Evolutionary conservation across 345 rosid species (phyloP).

Genomic region (Sisymbrium altissimum): DNA sequence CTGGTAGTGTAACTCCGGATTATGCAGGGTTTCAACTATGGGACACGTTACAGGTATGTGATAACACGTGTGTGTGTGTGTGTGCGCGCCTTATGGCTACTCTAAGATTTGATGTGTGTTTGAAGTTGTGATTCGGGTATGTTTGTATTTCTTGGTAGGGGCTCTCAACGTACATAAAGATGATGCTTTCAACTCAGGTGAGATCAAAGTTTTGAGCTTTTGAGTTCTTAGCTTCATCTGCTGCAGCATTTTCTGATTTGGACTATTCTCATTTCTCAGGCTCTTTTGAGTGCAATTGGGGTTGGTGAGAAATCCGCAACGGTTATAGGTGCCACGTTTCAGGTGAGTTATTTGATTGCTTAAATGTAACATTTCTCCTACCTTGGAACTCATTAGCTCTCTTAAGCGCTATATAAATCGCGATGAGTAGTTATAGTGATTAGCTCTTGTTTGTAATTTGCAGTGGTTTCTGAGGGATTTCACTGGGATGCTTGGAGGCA

Average conservation of each 20-base stretch:
- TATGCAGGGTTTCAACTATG: constrained; percentile 83
- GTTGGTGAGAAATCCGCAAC: constrained; percentile 97
- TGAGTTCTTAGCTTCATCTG: neutral
- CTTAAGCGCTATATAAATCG: neutral
- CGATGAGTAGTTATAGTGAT: neutral
- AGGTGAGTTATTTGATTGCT: constrained; percentile 41
- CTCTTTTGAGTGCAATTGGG: constrained; percentile 90
- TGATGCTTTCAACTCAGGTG: constrained; percentile 97
- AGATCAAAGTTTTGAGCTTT: constrained; percentile 23
- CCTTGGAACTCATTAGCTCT: neutral
- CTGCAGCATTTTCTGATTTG: neutral
- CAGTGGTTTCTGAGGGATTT: constrained; percentile 97
- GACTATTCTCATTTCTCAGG: constrained; percentile 45
- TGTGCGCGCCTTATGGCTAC: neutral
- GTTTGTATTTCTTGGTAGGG: constrained; percentile 44
- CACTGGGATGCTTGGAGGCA: constrained; percentile 97
- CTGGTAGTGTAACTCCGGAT: constrained; percentile 87
- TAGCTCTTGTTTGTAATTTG: constrained; percentile 15
- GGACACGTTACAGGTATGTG: constrained; percentile 83
- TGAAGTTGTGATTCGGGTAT: neutral
- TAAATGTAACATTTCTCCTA: neutral
- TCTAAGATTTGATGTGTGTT: neutral
- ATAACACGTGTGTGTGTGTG: neutral
- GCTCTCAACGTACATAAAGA: constrained; percentile 86
- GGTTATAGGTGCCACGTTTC: constrained; percentile 92